These are phyloP conservation scores for Curvularia lunata DNA, from an alignment of 2,329 filamentous ascomycete species.

Conservation along the genomic window DNA sequence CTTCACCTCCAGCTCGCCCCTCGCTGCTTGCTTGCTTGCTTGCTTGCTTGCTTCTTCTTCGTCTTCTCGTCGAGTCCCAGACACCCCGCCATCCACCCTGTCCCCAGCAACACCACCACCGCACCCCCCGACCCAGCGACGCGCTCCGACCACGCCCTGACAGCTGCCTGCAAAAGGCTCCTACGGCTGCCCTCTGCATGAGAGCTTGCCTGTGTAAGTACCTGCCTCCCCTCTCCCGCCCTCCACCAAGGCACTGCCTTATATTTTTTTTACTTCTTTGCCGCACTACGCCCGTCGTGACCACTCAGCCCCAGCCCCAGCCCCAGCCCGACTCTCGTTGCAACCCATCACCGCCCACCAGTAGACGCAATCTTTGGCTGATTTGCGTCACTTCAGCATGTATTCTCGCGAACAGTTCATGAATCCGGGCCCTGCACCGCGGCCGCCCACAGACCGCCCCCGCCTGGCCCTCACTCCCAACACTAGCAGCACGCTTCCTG, in stretches of 20 bases:
- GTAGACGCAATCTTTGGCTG: constrained; percentile 13
- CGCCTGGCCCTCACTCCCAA: constrained; percentile 80
- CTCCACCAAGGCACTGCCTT: no score
- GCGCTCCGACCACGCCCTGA: constrained; percentile 17
- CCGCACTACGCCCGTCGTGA: neutral
- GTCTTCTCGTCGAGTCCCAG: constrained; percentile 17
- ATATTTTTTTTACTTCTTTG: constrained; percentile 1
- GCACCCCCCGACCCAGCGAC: constrained; percentile 10
- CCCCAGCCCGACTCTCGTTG: constrained; percentile 3
- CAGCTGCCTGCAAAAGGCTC: constrained; percentile 13
- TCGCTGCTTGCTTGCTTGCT: constrained; percentile 18
- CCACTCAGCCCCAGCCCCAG: neutral
- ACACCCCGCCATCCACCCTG: constrained; percentile 43
- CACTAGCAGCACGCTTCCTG: constrained; percentile 68
- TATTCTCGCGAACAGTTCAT: constrained; percentile 78
- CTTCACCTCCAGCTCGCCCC: constrained; percentile 3
- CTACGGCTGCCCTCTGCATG: constrained; percentile 24
- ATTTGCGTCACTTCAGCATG: constrained; percentile 53
- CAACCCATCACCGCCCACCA: constrained; percentile 3
- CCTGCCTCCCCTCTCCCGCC: neutral
- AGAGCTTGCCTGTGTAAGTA: constrained; percentile 37
- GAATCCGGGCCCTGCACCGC: constrained; percentile 94
- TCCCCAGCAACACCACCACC: constrained; percentile 19
- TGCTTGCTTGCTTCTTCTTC: no score
- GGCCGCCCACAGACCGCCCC: constrained; percentile 83